Evolutionary conservation across 2,329 filamentous ascomycete species (phyloP), one percentile per base, ranked within the genome.

Genomic region (Didymella pinodella): DNA sequence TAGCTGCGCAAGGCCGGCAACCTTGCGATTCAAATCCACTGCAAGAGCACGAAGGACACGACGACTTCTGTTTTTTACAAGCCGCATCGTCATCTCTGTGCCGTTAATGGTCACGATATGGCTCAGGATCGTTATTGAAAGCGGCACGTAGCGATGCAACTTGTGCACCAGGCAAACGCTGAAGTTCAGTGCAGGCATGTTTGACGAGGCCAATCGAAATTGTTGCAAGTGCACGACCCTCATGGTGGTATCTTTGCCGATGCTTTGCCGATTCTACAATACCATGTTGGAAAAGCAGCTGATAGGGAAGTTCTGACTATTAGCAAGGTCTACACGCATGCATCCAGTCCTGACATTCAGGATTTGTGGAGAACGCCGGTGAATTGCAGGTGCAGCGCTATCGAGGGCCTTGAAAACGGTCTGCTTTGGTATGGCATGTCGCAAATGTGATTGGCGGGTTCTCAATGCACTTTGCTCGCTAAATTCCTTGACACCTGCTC

Each of bases 241-340:
- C 36, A 4, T 20, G 26, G 41, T 51, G 50, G 51, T 43, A 32
- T 43, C 22, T 36, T 54, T 7, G 51, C 56, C 56, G 56, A 59
- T 54, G 41, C 56, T 41, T 47, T 59, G 56, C 56, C 56, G 51
- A 46, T 22, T 47, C 16, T 28, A 38, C 46, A 50, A 51, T 51
- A 25, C 46, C 26, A 45, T 46, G 22, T 44, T 12, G 29, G 40
- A 50, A 14, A 46, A 54, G 41, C 40, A 54, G 32, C 49, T 54
- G 49, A 11, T 26, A 16, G 29, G 12, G 14, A 34, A 32, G 44
- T 48, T 41, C 52, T 48, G 44, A 36, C 34, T 12, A 14, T 48
- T 47, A 10, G 26, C 36, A 46, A 18, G 44, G 51, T 32, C 34
- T 48, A n/a, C 34, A 47, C 44, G 25, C 51, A 29, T 41, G 26